A percentile compares a stretch with the other conserved stretches of the same genome.
Evolutionary conservation across 805 yeast species (phyloP).

Genomic region (Candida corydali): DNA sequence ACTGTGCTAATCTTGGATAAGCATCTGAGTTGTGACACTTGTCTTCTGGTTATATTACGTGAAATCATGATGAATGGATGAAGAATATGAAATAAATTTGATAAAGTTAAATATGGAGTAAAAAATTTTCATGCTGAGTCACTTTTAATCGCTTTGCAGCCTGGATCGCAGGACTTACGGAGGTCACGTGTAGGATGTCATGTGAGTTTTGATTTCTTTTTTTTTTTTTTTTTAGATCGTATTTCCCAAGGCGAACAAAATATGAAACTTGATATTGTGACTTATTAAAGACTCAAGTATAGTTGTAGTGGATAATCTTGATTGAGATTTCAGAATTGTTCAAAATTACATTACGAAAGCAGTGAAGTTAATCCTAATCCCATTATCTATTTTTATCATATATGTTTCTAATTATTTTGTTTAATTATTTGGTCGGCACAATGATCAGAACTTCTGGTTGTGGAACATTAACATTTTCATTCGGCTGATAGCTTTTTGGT

Average conservation of each 20-base stretch:
- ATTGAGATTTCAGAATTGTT: too few species aligned
- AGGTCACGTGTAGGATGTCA: too few species aligned
- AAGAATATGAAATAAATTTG: neutral
- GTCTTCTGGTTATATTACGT: slow-evolving; percentile 16
- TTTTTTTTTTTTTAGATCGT: too few species aligned
- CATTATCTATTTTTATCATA: too few species aligned
- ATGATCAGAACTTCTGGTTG: neutral
- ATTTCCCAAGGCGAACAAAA: too few species aligned
- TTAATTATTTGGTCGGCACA: neutral
- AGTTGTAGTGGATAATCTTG: too few species aligned
- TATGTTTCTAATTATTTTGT: too few species aligned
- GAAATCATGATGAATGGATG: slow-evolving; percentile 12
- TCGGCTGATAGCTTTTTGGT: slow-evolving; percentile 1
- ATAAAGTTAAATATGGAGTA: slow-evolving; percentile 3
- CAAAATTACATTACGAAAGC: too few species aligned
- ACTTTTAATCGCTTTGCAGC: neutral
- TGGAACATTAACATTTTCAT: neutral
- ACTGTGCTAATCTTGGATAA: slow-evolving; percentile 27
- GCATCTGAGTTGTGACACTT: slow-evolving; percentile 15
- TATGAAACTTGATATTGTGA: too few species aligned
- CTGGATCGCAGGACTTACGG: slow-evolving; percentile 4
- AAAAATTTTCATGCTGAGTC: slow-evolving; percentile 5
- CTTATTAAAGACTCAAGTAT: too few species aligned
- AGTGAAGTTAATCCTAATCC: too few species aligned
- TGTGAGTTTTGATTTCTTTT: too few species aligned